Conservation (phyloP, 1,139 yeast genomes). For the Meyerozyma elateridarum region DNA sequence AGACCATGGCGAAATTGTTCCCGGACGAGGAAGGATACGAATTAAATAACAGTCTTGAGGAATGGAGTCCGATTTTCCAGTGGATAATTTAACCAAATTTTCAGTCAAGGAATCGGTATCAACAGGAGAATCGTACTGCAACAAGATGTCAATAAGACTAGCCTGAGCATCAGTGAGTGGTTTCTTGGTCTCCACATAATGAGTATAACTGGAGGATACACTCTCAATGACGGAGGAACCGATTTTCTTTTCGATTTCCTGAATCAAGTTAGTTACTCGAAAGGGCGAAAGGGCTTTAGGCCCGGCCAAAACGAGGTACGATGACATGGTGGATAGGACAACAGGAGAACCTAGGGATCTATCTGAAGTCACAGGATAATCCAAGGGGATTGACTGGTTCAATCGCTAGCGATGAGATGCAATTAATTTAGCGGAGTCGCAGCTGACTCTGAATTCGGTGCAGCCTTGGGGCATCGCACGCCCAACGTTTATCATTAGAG, state of each 20-base stretch:
- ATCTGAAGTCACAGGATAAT: too few species aligned
- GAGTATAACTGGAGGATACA: constrained; percentile 73
- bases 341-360: constrained; percentile 28
- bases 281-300: constrained; percentile 87
- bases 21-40: constrained; percentile 85
- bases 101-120: constrained; percentile 50
- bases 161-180: constrained; percentile 33
- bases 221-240: constrained; percentile 57
- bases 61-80: constrained; percentile 13
- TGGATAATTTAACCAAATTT: constrained; percentile 34
- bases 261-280: constrained; percentile 68
- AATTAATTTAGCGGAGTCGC: constrained; percentile 4
- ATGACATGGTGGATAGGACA: constrained; percentile 15
- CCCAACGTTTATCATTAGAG: neutral
- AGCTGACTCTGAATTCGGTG: constrained; percentile 4
- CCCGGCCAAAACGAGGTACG: constrained; percentile 69
- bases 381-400: neutral
- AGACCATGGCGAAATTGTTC: constrained; percentile 98
- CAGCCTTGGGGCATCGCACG: neutral
- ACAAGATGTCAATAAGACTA: constrained; percentile 54
- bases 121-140: constrained; percentile 70
- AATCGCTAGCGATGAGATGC: constrained; percentile 3
- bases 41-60: constrained; percentile 53
- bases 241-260: constrained; percentile 67
- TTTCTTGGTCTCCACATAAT: constrained; percentile 62